A percentile compares a stretch with the other conserved stretches of the same genome.
Evolutionary conservation across 441 rosid genomes (phyloP).

Genomic region (Populus hybrid): DNA sequence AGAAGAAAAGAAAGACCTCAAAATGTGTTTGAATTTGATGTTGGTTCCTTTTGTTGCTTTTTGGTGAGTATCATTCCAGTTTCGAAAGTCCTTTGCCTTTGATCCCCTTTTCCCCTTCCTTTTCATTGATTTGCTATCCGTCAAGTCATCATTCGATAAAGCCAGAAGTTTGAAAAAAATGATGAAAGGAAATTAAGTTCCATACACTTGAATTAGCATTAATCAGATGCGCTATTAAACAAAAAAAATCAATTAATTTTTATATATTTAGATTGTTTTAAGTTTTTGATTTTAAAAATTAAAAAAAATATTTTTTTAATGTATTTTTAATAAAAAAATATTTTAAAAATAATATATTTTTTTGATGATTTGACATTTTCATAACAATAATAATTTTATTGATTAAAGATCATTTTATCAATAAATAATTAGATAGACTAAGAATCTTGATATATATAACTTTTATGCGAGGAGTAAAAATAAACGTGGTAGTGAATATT

Average conservation of each 20-base stretch:
- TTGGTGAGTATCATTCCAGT: conserved; percentile 26
- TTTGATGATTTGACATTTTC: neutral
- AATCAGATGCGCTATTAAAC: neutral
- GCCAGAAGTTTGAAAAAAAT: neutral
- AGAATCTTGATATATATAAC: neutral
- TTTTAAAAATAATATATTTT: too few relatives aligned
- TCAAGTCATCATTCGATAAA: neutral
- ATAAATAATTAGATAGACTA: neutral
- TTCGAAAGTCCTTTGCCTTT: neutral
- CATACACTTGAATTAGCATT: neutral
- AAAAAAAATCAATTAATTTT: too few relatives aligned
- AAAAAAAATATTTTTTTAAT: too few relatives aligned
- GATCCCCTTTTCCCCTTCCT: neutral
- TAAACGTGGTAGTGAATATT: neutral
- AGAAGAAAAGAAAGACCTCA: conserved; percentile 18
- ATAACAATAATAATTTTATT: too few relatives aligned
- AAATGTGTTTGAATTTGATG: conserved; percentile 39
- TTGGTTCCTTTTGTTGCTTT: conserved; percentile 27
- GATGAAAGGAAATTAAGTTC: neutral
- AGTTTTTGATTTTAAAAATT: too few relatives aligned
- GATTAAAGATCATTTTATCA: neutral
- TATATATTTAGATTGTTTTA: too few relatives aligned
- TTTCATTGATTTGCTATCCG: neutral
- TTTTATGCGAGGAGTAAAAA: neutral
- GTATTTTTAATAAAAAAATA: too few relatives aligned